These are phyloP conservation scores for Candida pseudoglaebosa DNA, from an alignment of 805 yeast species.

Conservation along the genomic window DNA sequence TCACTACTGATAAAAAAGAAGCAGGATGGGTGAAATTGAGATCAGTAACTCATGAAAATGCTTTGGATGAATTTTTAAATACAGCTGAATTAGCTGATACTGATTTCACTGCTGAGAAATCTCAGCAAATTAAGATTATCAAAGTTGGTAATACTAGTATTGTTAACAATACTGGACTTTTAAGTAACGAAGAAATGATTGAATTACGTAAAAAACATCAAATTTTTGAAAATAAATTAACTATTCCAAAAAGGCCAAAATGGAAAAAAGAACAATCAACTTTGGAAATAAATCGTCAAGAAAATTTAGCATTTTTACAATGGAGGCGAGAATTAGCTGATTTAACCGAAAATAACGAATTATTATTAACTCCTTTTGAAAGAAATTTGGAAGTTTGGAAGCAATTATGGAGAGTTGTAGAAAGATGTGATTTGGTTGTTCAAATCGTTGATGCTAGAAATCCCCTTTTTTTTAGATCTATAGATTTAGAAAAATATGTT, in stretches of 20 bases:
- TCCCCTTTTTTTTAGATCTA: conserved; percentile 85
- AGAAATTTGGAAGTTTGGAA: conserved; percentile 97
- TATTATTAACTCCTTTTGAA: conserved; percentile 92
- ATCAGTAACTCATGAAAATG: conserved; percentile 91
- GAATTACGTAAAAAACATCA: conserved; percentile 59
- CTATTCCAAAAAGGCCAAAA: conserved; percentile 88
- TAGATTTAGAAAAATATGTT: conserved; percentile 82
- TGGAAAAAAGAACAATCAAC: conserved; percentile 77
- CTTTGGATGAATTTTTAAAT: conserved; percentile 88
- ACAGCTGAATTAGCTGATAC: conserved; percentile 96
- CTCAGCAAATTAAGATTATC: conserved; percentile 78
- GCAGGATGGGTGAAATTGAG: conserved; percentile 86
- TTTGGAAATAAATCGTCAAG: conserved; percentile 76
- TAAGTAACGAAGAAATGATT: conserved; percentile 64
- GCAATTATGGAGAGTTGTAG: conserved; percentile 97
- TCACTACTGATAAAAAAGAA: conserved; percentile 80
- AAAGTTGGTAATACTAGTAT: conserved; percentile 56
- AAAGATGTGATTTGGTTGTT: conserved; percentile 87
- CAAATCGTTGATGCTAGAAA: conserved; percentile 98
- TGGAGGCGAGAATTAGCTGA: conserved; percentile 92
- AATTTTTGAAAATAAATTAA: conserved; percentile 64
- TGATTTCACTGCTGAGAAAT: conserved; percentile 90
- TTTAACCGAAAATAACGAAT: conserved; percentile 78
- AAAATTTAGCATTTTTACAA: conserved; percentile 83
- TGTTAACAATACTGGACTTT: conserved; percentile 41